Evolutionary conservation across 2,329 filamentous ascomycete species (phyloP).

Genomic region (Pseudocercospora pini-densiflorae): DNA sequence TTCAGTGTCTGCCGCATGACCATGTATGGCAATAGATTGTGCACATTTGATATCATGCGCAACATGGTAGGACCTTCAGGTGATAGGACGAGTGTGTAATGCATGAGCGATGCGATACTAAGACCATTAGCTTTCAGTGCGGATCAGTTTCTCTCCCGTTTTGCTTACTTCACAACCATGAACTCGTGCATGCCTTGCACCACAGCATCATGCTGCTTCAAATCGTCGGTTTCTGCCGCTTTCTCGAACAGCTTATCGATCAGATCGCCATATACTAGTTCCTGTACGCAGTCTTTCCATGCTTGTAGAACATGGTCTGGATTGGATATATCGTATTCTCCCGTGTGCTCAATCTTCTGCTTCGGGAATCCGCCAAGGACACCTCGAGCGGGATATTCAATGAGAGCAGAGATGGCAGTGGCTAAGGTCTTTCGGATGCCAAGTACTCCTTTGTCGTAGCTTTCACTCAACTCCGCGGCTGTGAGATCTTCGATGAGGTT

Average conservation of each 20-base stretch:
- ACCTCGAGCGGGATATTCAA: slow-evolving; percentile 72
- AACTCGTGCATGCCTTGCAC: slow-evolving; percentile 69
- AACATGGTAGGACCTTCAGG: slow-evolving; percentile 76
- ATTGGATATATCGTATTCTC: slow-evolving; percentile 61
- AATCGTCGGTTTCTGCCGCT: slow-evolving; percentile 62
- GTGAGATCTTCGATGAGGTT: slow-evolving; percentile 65
- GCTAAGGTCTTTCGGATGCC: slow-evolving; percentile 76
- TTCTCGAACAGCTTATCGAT: slow-evolving; percentile 68
- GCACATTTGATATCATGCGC: slow-evolving; percentile 70
- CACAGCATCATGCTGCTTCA: slow-evolving; percentile 67
- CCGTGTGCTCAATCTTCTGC: slow-evolving; percentile 37
- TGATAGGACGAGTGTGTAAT: slow-evolving; percentile 73
- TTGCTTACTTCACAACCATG: slow-evolving; percentile 69
- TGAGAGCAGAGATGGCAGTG: slow-evolving; percentile 70
- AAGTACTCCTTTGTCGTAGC: slow-evolving; percentile 77
- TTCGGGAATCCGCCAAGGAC: slow-evolving; percentile 64
- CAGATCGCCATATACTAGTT: slow-evolving; percentile 69
- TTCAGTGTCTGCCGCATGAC: slow-evolving; percentile 74
- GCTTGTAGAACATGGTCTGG: slow-evolving; percentile 65
- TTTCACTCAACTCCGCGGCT: slow-evolving; percentile 74
- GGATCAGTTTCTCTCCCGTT: neutral
- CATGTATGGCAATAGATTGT: slow-evolving; percentile 72
- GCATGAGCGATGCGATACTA: slow-evolving; percentile 73
- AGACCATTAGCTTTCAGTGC: neutral
- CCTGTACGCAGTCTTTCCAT: slow-evolving; percentile 70